phyloP scores from a whole-genome alignment of 331 rosid species.

The Rosa hybrid region DNA sequence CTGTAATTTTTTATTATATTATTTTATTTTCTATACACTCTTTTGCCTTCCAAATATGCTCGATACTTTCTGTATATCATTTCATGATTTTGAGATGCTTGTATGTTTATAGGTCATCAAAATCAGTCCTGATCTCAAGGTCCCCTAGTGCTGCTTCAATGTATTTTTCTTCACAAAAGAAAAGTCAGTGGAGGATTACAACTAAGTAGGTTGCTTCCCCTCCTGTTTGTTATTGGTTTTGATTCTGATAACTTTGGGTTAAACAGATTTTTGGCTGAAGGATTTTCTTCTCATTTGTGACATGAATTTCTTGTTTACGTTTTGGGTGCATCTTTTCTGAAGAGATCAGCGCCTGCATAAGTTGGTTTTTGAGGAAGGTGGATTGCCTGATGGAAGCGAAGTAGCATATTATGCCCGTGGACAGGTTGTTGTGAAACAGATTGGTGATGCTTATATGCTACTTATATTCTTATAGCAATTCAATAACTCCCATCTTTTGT shows the following conservation, averaged over 20 bases:
- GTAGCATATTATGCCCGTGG: slow-evolving; percentile 96
- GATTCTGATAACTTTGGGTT: background rate
- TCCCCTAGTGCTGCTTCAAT: slow-evolving; percentile 40
- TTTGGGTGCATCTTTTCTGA: slow-evolving; percentile 31
- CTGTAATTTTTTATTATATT: background rate
- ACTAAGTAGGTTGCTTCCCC: slow-evolving; percentile 57
- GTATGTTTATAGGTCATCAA: slow-evolving; percentile 55
- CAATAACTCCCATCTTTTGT: slow-evolving; percentile 21
- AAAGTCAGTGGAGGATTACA: slow-evolving; percentile 78
- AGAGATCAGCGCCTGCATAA: slow-evolving; percentile 93
- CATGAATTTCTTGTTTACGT: slow-evolving; percentile 22
- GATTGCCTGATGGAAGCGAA: slow-evolving; percentile 97
- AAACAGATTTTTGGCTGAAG: slow-evolving; percentile 19
- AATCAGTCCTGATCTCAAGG: slow-evolving; percentile 46
- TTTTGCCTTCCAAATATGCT: background rate
- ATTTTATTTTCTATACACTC: background rate
- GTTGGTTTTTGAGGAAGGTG: slow-evolving; percentile 90
- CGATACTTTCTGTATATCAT: background rate
- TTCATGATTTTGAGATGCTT: slow-evolving; percentile 22
- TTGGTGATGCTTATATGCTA: slow-evolving; percentile 19
- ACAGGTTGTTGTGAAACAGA: slow-evolving; percentile 56
- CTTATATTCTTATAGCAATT: slow-evolving; percentile 2
- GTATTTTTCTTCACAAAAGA: slow-evolving; percentile 50
- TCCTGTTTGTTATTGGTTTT: slow-evolving; percentile 10
- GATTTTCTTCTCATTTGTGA: slow-evolving; percentile 12